phyloP scores from a whole-genome alignment of 495 filamentous ascomycete genomes.

The Penicillium desertorum region DNA sequence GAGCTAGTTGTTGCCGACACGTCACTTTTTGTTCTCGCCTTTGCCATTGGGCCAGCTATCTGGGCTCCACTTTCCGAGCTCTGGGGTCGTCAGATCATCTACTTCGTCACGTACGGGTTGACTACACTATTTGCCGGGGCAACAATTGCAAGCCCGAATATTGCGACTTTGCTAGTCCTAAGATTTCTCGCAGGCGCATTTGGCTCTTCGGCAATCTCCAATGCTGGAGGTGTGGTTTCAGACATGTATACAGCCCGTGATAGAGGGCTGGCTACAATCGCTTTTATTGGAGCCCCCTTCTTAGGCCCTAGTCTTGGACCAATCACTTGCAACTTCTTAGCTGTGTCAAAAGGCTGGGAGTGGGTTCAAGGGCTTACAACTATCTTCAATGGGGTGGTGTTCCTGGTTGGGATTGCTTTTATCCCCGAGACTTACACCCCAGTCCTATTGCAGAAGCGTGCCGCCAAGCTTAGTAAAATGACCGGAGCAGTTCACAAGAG shows the following conservation, averaged over 20 bases:
- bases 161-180: slow-evolving; percentile 8
- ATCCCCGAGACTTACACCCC: slow-evolving; percentile 53
- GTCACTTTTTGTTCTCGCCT: slow-evolving; percentile 48
- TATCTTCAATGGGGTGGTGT: slow-evolving; percentile 37
- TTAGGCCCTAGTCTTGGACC: slow-evolving; percentile 56
- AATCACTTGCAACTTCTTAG: slow-evolving; percentile 52
- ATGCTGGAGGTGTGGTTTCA: slow-evolving; percentile 59
- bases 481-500: slow-evolving; percentile 45
- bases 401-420: slow-evolving; percentile 39
- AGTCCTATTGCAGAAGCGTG: slow-evolving; percentile 42
- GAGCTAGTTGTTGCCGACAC: slow-evolving; percentile 40
- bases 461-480: slow-evolving; percentile 37
- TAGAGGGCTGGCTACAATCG: slow-evolving; percentile 54
- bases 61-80: slow-evolving; percentile 70
- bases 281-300: slow-evolving; percentile 59
- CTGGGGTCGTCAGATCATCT: slow-evolving; percentile 53
- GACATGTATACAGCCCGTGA: slow-evolving; percentile 57
- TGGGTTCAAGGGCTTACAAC: slow-evolving; percentile 53
- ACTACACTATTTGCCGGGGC: slow-evolving; percentile 45
- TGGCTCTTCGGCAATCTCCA: slow-evolving; percentile 59
- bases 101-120: slow-evolving; percentile 40
- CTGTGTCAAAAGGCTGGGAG: slow-evolving; percentile 50
- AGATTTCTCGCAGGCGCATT: slow-evolving; percentile 62
- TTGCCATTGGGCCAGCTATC: slow-evolving; percentile 47
- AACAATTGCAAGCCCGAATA: slow-evolving; percentile 23